Percentiles rank a stretch among this genome's conserved stretches.
Evolutionary conservation across 179 eudicot genomes (phyloP).

Genomic region (Actinidia chinensis): DNA sequence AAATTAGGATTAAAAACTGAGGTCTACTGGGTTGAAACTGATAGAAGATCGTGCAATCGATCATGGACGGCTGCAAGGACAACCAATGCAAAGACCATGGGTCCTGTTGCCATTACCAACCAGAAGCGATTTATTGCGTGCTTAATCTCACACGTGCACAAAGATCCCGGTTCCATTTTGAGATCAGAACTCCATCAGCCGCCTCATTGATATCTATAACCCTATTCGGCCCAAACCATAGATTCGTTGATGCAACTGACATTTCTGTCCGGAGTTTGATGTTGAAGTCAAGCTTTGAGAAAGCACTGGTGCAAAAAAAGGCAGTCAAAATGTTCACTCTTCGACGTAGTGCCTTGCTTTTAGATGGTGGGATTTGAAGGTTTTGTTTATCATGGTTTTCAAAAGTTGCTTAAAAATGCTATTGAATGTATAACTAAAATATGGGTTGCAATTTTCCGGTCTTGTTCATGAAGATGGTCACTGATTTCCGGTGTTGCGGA

Average conservation of each 20-base stretch:
- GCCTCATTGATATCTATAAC: slow-evolving; percentile 82
- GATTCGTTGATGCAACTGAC: slow-evolving; percentile 94
- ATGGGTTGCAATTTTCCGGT: too few relatives aligned
- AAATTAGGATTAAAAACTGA: slow-evolving; percentile 81
- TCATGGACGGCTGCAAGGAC: slow-evolving; percentile 87
- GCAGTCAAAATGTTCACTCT: too few relatives aligned
- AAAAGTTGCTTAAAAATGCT: too few relatives aligned
- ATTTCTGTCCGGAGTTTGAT: slow-evolving; percentile 97
- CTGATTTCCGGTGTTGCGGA: too few relatives aligned
- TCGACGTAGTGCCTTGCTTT: too few relatives aligned
- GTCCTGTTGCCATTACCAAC: slow-evolving; percentile 98
- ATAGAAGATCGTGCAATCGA: slow-evolving; percentile 95
- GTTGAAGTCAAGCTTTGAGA: slow-evolving; percentile 90
- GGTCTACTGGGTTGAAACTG: slow-evolving; percentile 87
- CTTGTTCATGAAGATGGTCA: too few relatives aligned
- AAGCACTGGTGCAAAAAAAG: background rate
- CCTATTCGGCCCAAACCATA: slow-evolving; percentile 96
- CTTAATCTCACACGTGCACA: slow-evolving; percentile 90
- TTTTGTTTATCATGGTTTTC: too few relatives aligned
- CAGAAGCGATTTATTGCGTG: slow-evolving; percentile 79
- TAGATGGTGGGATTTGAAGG: too few relatives aligned
- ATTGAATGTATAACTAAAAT: too few relatives aligned
- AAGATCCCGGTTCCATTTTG: slow-evolving; percentile 94
- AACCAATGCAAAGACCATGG: slow-evolving; percentile 85
- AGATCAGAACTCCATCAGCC: slow-evolving; percentile 89